These are phyloP conservation scores for Candida dendrica DNA, from an alignment of 805 yeast genomes.

Conservation along the genomic window DNA sequence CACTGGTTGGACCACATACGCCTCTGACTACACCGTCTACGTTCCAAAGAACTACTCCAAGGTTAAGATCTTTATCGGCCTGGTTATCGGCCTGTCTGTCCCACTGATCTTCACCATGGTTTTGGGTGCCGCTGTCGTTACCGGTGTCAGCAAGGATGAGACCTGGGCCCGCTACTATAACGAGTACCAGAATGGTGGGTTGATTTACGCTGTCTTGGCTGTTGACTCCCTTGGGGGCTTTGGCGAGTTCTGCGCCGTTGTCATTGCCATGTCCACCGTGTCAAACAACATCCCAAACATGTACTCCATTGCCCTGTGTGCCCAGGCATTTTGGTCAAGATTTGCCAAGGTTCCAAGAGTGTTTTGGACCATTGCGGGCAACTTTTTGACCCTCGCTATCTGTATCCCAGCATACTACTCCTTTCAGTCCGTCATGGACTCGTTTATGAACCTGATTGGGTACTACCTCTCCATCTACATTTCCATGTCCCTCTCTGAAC, in stretches of 20 bases:
- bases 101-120: constrained; percentile 70
- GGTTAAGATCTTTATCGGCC: constrained; percentile 53
- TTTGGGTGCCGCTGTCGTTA: constrained; percentile 81
- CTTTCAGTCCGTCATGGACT: constrained; percentile 65
- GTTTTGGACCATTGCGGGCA: constrained; percentile 73
- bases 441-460: constrained; percentile 88
- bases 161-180: constrained; percentile 45
- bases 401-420: constrained; percentile 82
- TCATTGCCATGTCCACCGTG: constrained; percentile 79
- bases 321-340: constrained; percentile 77
- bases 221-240: constrained; percentile 78
- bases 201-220: constrained; percentile 72
- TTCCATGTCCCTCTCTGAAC: constrained; percentile 72
- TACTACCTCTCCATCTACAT: constrained; percentile 86
- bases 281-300: constrained; percentile 91
- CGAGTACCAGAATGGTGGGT: constrained; percentile 66
- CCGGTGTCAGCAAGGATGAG: constrained; percentile 46
- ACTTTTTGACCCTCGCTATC: constrained; percentile 72
- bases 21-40: constrained; percentile 88
- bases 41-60: constrained; percentile 62
- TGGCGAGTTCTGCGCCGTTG: constrained; percentile 83
- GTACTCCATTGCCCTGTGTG: constrained; percentile 84
- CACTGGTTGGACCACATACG: constrained; percentile 91
- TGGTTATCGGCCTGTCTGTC: constrained; percentile 53
- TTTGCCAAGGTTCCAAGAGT: constrained; percentile 74